These are phyloP conservation scores for Plasmodium gonderi DNA, from an alignment of 169 alveolate genomes.

Conservation along the genomic window DNA sequence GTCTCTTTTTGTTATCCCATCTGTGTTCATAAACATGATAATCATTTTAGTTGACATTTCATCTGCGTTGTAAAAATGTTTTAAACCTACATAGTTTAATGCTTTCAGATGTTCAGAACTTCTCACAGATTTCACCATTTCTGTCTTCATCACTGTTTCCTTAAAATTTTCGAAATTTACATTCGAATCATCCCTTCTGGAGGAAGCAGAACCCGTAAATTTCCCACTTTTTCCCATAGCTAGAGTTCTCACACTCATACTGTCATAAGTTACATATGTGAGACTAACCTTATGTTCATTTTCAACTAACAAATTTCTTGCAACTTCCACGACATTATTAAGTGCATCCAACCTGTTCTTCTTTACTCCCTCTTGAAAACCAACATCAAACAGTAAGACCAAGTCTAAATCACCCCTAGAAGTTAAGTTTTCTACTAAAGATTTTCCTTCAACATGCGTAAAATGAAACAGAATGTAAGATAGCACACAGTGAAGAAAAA, in stretches of 20 bases:
- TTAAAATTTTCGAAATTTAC: neutral
- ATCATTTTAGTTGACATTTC: slow-evolving; percentile 7
- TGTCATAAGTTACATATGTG: slow-evolving; percentile 29
- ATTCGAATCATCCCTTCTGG: neutral
- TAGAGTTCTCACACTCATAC: neutral
- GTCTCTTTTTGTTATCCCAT: neutral
- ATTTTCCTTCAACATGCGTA: neutral
- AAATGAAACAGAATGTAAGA: neutral
- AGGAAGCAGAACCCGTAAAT: neutral
- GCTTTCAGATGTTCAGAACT: slow-evolving; percentile 49
- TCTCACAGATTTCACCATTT: neutral
- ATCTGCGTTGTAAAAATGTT: slow-evolving; percentile 25
- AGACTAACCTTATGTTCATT: neutral
- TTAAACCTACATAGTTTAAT: slow-evolving; percentile 40
- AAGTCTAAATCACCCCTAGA: slow-evolving; percentile 46
- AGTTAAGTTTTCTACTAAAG: slow-evolving; percentile 20
- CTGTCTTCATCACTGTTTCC: neutral
- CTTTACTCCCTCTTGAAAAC: neutral
- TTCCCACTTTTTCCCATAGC: neutral
- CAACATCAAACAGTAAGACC: slow-evolving; percentile 26
- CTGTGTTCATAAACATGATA: slow-evolving; percentile 53
- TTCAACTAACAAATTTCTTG: slow-evolving; percentile 10
- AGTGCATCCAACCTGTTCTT: neutral
- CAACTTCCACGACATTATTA: slow-evolving; percentile 10
- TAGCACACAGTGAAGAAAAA: neutral